Base-by-base conservation (phyloP, 139 green algal species). In the Chlamydomonas sphaeroides region DNA sequence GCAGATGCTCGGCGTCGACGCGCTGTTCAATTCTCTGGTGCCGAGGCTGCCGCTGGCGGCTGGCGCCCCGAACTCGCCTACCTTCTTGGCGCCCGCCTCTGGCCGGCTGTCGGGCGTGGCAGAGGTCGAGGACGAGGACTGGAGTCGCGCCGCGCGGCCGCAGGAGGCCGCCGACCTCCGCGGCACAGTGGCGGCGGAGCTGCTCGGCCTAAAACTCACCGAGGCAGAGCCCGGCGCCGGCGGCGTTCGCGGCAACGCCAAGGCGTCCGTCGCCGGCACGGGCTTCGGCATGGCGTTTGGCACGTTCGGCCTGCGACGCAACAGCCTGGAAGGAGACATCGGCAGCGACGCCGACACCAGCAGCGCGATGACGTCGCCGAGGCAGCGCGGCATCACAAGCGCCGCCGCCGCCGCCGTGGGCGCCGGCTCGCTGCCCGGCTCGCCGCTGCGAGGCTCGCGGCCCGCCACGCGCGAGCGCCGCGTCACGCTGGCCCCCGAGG, bases 1-100 rank as follows among this genome's bases (percentile, higher is more conserved):
- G 2, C 62, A 82, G 61, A 48, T 82, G 61, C 59, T 82, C 15
- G 75, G 75, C 32, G 48, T 49, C n/a, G 74, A 80, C 41, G 38
- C 67, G 30, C 15, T 80, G 59, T 32, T 36, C 10, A 59, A 80
- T 28, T 38, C 56, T 0, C 28, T 80, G 20, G 38, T 78, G 5
- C 48, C 33, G 38, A 28, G 1, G 69, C 21, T 17, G 49, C 7
- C 6, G 49, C 6, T 20, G 49, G 25, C 49, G 49, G 49, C 49
- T 17, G 2, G 49, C n/a, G n/a, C n/a, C n/a, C n/a, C n/a, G n/a
- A n/a, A n/a, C n/a, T n/a, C n/a, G n/a, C n/a, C n/a, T n/a, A n/a
- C n/a, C n/a, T n/a, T n/a, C n/a, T n/a, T n/a, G n/a, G n/a, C n/a
- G n/a, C n/a, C n/a, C n/a, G n/a, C n/a, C n/a, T n/a, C n/a, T n/a